Evolutionary conservation across 495 filamentous ascomycete species (phyloP), one percentile per base, ranked within the genome.

Genomic region (Acidiella bohemica): DNA sequence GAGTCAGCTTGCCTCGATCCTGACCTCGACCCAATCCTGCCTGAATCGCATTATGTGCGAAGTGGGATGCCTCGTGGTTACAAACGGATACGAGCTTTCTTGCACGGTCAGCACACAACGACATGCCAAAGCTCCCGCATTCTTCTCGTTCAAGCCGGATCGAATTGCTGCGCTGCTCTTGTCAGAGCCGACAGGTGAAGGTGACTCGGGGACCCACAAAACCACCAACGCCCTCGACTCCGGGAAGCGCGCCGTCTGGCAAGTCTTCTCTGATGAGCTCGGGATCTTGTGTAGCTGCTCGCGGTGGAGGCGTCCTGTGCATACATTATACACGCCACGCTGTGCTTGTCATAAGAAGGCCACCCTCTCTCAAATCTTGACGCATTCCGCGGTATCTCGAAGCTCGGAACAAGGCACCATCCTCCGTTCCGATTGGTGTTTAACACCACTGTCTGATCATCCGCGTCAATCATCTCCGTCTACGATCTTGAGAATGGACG

Each of bases 281-380:
- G n/a, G n/a, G n/a, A n/a, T n/a, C n/a, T n/a, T n/a, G n/a, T n/a
- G n/a, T n/a, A n/a, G 4, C 32, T 30, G 5, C 27, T 38, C 26
- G 44, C 44, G 51, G 49, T 54, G 54, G 59, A 50, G 54, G 45
- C 39, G 49, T 57, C 56, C 58, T 52, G 56, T 46, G 55, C 53
- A 56, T 48, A 48, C 47, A 47, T 56, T 54, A 49, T 28, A 59
- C 40, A 33, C 42, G 54, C 39, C 36, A 42, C 40, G 36, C 49
- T 44, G 41, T 36, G 11, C 22, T 20, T 21, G 41, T 31, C 34
- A 7, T 28, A 35, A 42, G 40, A 46, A 41, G 44, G 41, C 39
- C n/a, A 48, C 36, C 21, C 39, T 44, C 48, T 49, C 56, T 59
- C 58, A 41, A 58, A 46, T n/a, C n/a, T n/a, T n/a, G n/a, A n/a